Evolutionary conservation across 345 rosid species (phyloP), one percentile per base, ranked within the genome.

Genomic region (Erucastrum elatum): DNA sequence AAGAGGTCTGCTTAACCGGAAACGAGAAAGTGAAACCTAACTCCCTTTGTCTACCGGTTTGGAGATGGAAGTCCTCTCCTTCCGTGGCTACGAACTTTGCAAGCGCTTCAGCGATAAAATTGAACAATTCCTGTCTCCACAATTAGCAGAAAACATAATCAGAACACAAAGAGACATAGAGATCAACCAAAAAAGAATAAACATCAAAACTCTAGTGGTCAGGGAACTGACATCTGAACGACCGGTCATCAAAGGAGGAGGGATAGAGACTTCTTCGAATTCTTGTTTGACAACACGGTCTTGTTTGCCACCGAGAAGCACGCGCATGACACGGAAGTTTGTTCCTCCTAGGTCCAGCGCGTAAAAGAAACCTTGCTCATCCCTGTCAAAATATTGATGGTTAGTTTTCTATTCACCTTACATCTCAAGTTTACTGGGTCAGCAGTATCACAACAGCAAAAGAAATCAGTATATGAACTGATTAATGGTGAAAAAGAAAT

Each of bases 291-390:
- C 78, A 66, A 91, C 85, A 27, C 88, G 88, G 41, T 10, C 80
- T 71, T 84, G 86, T 76, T 72, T 88, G 63, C 96, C 99, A 11
- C 97, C 97, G 37, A 96, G 80, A 58, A 91, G 88, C 70, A 93
- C 90, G 58, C 99, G 90, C 74, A 96, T 68, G 25, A 89, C 93
- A 46, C 97, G 99, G 83, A 96, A 96, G 80, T 96, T 96, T 58
- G 99, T 96, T 60, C 99, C 99, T 2, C 98, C 99, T 67, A 96
- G 90, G 83, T 96, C 99, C 85, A 96, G 82, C 29, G 98, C 99
- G 81, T 96, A 96, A 73, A 86, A 96, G 65, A 88, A 49, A 35
- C 98, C 99, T 63, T 88, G 77, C 84, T 93, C 99, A 29, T 90
- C 86, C 77, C 99, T 96, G 65, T 51, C 59, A n/a, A 34, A 16